Percentiles rank a stretch among this genome's conserved stretches.
Evolutionary conservation across 805 yeast species (phyloP).

Genomic region (Candida maltosa): DNA sequence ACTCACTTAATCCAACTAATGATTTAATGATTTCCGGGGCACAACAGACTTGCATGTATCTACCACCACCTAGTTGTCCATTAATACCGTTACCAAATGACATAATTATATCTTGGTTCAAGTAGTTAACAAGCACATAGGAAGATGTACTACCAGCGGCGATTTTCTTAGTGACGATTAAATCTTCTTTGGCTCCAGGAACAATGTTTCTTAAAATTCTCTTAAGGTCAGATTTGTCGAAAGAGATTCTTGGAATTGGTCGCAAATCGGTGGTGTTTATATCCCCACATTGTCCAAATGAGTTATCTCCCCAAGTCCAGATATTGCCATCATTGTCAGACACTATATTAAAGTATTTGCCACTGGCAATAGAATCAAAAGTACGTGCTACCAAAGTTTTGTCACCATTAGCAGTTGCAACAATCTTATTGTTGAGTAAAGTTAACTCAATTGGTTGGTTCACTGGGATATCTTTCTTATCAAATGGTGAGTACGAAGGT

Average conservation of each 20-base stretch:
- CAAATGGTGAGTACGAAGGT: slow-evolving; percentile 67
- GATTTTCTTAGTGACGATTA: slow-evolving; percentile 47
- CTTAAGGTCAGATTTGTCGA: slow-evolving; percentile 12
- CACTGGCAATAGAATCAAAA: slow-evolving; percentile 65
- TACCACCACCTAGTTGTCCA: slow-evolving; percentile 84
- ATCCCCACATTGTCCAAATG: slow-evolving; percentile 79
- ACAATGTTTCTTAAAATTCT: slow-evolving; percentile 26
- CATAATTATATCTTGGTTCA: slow-evolving; percentile 30
- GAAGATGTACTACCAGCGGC: slow-evolving; percentile 69
- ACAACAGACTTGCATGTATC: slow-evolving; percentile 69
- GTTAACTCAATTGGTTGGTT: slow-evolving; percentile 46
- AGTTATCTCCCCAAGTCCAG: slow-evolving; percentile 86
- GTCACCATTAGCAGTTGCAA: slow-evolving; percentile 13
- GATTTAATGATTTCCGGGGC: slow-evolving; percentile 59
- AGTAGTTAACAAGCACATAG: slow-evolving; percentile 24
- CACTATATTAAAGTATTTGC: slow-evolving; percentile 70
- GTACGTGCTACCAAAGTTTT: slow-evolving; percentile 35
- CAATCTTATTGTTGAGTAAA: slow-evolving; percentile 50
- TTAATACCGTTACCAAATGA: slow-evolving; percentile 81
- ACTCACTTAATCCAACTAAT: slow-evolving; percentile 49
- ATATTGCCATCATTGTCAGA: slow-evolving; percentile 63
- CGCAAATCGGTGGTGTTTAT: slow-evolving; percentile 65
- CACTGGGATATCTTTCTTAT: slow-evolving; percentile 25
- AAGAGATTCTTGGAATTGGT: slow-evolving; percentile 60
- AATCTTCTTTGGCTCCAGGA: neutral